A percentile compares a stretch with the other conserved stretches of the same genome.
Conservation (phyloP, 2,329 filamentous ascomycete species). For the Hirsutella rhossiliensis region DNA sequence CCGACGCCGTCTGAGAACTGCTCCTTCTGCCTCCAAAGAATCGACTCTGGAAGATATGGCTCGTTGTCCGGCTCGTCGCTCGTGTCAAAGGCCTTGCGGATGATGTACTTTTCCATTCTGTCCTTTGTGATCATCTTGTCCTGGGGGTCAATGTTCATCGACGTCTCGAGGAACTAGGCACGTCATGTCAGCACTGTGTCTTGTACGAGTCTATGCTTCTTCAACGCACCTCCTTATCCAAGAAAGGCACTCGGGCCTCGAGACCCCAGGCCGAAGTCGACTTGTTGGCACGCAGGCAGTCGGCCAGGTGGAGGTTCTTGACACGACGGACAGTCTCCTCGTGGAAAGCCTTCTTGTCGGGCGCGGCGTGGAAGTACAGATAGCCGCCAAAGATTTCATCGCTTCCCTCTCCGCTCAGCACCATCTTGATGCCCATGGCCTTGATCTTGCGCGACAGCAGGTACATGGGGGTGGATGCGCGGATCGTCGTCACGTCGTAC, state of each 20-base stretch:
- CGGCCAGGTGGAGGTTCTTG: constrained; percentile 92
- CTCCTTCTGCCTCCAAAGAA: constrained; percentile 98
- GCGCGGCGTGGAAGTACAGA: constrained; percentile 94
- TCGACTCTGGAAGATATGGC: constrained; percentile 90
- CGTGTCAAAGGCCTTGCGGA: constrained; percentile 96
- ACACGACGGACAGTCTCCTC: constrained; percentile 87
- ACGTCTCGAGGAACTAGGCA: constrained; percentile 67
- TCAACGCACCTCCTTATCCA: constrained; percentile 67
- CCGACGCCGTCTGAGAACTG: constrained; percentile 98
- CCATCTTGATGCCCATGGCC: constrained; percentile 99
- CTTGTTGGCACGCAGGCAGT: constrained; percentile 97
- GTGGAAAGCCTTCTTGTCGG: constrained; percentile 86
- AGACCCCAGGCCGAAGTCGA: constrained; percentile 97
- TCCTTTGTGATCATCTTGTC: constrained; percentile 94
- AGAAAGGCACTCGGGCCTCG: constrained; percentile 93
- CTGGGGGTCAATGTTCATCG: constrained; percentile 87
- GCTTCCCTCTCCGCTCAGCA: constrained; percentile 88
- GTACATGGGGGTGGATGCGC: constrained; percentile 98
- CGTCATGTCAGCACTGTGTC: constrained; percentile 2
- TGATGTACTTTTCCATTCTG: constrained; percentile 91
- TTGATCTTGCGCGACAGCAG: constrained; percentile 97
- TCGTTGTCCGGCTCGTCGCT: constrained; percentile 66
- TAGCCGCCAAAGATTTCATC: constrained; percentile 99
- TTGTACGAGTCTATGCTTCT: too few species aligned
- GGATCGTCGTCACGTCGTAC: constrained; percentile 96